Percentiles rank a stretch among this genome's conserved stretches.
Evolutionary conservation across 2,329 filamentous ascomycete genomes (phyloP).

Genomic region (Colletotrichum musicola): DNA sequence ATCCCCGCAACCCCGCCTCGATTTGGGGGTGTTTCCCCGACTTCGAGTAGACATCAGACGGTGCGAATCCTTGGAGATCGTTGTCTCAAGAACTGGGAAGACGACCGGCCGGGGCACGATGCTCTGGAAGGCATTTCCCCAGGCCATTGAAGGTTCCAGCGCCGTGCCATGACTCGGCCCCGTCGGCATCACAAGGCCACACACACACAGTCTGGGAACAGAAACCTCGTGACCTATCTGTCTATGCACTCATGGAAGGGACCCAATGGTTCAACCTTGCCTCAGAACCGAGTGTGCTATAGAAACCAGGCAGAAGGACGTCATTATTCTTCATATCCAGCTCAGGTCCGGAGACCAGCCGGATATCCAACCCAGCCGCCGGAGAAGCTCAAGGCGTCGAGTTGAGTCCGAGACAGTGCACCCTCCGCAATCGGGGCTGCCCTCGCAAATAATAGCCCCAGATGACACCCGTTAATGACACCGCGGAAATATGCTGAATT

Average conservation of each 20-base stretch:
- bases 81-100: too few relatives aligned
- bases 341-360: too few relatives aligned
- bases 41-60: not conserved
- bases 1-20: not conserved
- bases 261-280: too few relatives aligned
- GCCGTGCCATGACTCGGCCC: not conserved
- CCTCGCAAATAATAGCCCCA: not conserved
- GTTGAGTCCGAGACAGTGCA: slow-evolving; percentile 29
- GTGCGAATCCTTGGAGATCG: not conserved
- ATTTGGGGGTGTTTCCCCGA: too few relatives aligned
- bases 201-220: not conserved
- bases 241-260: too few relatives aligned
- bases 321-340: not conserved
- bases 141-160: not conserved
- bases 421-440: not conserved
- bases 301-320: too few relatives aligned
- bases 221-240: too few relatives aligned
- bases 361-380: not conserved
- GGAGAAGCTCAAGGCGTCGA: not conserved
- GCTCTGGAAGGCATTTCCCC: not conserved
- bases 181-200: not conserved
- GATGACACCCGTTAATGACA: slow-evolving; percentile 24
- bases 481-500: not conserved
- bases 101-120: too few relatives aligned
- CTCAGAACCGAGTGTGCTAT: too few relatives aligned